Base-by-base conservation (phyloP, 441 rosid genomes). In the Francoa sonchifolia region DNA sequence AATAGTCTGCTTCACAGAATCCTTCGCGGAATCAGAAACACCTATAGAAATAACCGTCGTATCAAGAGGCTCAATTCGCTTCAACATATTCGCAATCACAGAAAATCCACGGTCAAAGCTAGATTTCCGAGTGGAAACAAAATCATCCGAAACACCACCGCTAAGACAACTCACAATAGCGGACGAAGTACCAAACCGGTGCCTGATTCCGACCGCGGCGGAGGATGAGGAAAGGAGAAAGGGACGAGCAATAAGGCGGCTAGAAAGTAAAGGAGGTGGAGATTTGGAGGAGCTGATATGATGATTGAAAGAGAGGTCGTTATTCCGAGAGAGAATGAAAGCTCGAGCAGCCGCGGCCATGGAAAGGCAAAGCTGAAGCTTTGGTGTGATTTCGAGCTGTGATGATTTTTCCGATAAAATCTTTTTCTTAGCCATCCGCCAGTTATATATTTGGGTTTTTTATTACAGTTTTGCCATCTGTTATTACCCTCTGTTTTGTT, bases 1-100 rank as follows among this genome's bases (percentile, higher is more conserved):
- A 35, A 86, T 73, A 42, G 94, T 82, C 68, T 69, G 79, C 64
- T 82, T 86, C 90, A 82, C 79, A 0, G 94, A 77, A 19, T 69
- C 90, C 74, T 65, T 79, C 13, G 94, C 78, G 31, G 82, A 68
- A 64, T 73, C 82, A 39, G 96, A 86, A 50, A 86, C 57, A 36
- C 77, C 72, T 68, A 79, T 73, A 22, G 94, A 77, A 52, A 82
- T 66, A n/a, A 68, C 81, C 44, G 76, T 64, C 2, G 59, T 72
- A 37, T 86, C 90, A 6, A 86, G 85, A 29, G 85, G 90, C 62
- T 79, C 74, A 57, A 81, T 78, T 55, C 72, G 68, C 33, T 61
- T 74, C 12, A 85, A 59, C 86, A 85, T 59, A 50, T 72, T 73
- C 11, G 81, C 83, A 32, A 80, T 85, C 33, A 85, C 95, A 8